phyloP scores from a whole-genome alignment of 2,329 filamentous ascomycete species.

The Xylaria digitata region DNA sequence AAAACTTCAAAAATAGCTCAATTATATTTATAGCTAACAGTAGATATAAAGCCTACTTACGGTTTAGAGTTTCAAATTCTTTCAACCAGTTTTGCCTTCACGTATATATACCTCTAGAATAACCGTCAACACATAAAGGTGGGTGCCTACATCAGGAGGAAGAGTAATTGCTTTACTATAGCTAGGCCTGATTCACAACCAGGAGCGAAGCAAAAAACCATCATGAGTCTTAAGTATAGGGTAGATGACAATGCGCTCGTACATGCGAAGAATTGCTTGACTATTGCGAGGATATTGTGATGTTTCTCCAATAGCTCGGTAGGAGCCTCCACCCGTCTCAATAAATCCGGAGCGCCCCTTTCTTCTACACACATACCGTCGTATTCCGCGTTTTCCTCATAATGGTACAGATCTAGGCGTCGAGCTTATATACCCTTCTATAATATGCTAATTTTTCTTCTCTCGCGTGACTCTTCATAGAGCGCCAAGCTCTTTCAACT shows the following conservation, averaged over 20 bases:
- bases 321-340: background rate
- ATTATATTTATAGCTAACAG: background rate
- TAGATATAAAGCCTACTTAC: background rate
- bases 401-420: slow-evolving; percentile 24
- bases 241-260: background rate
- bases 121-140: background rate
- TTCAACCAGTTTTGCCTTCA: background rate
- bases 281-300: background rate
- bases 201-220: background rate
- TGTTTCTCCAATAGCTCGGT: slow-evolving; percentile 1
- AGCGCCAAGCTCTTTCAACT: slow-evolving; percentile 95
- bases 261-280: background rate
- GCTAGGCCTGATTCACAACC: background rate
- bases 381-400: slow-evolving; percentile 8
- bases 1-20: background rate
- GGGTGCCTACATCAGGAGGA: background rate
- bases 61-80: background rate
- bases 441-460: slow-evolving; percentile 13
- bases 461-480: slow-evolving; percentile 63
- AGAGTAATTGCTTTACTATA: background rate
- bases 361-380: background rate
- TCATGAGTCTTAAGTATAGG: background rate
- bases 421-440: slow-evolving; percentile 10
- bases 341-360: background rate
- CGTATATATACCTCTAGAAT: too few relatives aligned